Percentiles rank a stretch among this genome's conserved stretches.
Evolutionary conservation across 1,284 basidiomycete species (phyloP).

Genomic region (Microbotryum lychnidis-dioicae): DNA sequence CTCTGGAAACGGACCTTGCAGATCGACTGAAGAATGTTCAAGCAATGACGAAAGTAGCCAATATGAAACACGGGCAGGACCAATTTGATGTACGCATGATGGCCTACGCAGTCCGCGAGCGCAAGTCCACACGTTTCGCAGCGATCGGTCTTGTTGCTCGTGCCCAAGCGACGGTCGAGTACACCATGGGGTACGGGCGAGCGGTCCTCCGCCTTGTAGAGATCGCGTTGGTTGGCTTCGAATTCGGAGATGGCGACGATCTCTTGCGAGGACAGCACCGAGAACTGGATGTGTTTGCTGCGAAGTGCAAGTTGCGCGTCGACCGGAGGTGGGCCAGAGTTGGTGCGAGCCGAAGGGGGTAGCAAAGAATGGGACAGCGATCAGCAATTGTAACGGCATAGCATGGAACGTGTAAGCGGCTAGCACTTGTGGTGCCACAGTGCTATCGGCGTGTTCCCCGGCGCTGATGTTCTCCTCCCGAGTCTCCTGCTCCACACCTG

Average conservation of each 20-base stretch:
- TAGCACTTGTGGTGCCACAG: background rate
- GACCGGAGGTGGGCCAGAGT: background rate
- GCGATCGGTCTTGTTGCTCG: conserved; percentile 82
- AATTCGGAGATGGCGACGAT: conserved; percentile 90
- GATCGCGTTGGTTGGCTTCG: conserved; percentile 80
- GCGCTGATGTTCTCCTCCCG: background rate
- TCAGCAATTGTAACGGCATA: conserved; percentile 2
- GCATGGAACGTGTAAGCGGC: background rate
- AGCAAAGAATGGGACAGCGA: background rate
- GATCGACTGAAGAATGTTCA: conserved; percentile 86
- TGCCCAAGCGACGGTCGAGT: conserved; percentile 81
- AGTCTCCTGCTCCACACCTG: background rate
- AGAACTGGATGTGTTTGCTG: conserved; percentile 91
- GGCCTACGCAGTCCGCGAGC: conserved; percentile 91
- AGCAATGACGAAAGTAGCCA: conserved; percentile 94
- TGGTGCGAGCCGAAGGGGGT: background rate
- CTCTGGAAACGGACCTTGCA: conserved; percentile 63
- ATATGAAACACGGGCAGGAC: conserved; percentile 93
- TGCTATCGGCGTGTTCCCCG: too few species aligned
- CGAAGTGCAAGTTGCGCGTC: conserved; percentile 4
- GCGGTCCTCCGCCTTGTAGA: conserved; percentile 61
- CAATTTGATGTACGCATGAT: conserved; percentile 71
- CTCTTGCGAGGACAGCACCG: conserved; percentile 81
- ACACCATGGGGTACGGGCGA: conserved; percentile 85
- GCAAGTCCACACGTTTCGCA: conserved; percentile 93